Base-by-base conservation (phyloP, 2,329 filamentous ascomycete species). In the Bisporella sp. region DNA sequence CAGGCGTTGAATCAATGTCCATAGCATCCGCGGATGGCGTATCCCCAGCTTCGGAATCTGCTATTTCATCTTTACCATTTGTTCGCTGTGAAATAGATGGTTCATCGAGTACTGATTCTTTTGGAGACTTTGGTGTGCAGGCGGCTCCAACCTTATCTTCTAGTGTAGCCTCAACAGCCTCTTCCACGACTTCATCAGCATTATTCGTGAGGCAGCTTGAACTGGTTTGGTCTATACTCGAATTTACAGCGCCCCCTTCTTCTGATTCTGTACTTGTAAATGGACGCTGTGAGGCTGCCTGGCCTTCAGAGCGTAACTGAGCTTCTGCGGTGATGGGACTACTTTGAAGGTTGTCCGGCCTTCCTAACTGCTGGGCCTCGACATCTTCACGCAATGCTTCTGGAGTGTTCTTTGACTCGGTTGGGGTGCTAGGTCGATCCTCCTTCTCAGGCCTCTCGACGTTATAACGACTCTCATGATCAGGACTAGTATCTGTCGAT, bases 401-500 rank as follows among this genome's bases (percentile, higher is more conserved):
- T 39, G 50, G 53, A 46, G 42, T 59, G 47, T 50, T 54, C 41
- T 52, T 59, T 48, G 55, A 50, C 47, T 60, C 59, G 31, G 57
- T 54, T 33, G 62, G 72, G 63, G 53, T 71, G 55, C 59, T 68
- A 62, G 39, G 64, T 42, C 73, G 74, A 47, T 67, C 65, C 33
- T 71, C 70, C 59, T 73, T 73, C 28, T 76, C 73, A 21, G 50
- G 55, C n/a, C 69, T 68, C 33, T 82, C 74, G 4, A 65, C 61
- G 12, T 73, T 66, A 57, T 78, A 79, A 41, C 78, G 75, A 45
- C 78, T 72, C 45, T 89, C 85, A 49, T 85, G 79, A 49, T 86
- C 85, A 1, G 85, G 83, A 59, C 85, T 90, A 1, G 87, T 90
- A 57, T 85, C 83, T 1, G 85, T 81, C 1, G 87, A 90, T 5